phyloP scores from a whole-genome alignment of 2,329 filamentous ascomycete species.

The Sporothrix protearum region DNA sequence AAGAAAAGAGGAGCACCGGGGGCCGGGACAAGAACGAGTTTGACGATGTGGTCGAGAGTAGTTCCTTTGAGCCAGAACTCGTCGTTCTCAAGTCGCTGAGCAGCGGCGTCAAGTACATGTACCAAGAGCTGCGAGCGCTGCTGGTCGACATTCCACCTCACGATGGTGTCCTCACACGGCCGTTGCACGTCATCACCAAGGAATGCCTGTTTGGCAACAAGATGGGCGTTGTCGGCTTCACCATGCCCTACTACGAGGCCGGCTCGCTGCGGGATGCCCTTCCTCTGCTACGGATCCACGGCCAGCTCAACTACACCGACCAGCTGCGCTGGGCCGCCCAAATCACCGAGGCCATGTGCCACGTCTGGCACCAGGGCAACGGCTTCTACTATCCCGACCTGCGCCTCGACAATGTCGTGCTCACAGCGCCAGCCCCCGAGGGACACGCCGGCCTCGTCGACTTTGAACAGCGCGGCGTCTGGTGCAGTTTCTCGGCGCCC shows the following conservation, averaged over 20 bases:
- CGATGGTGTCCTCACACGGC: conserved; percentile 50
- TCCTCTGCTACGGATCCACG: conserved; percentile 49
- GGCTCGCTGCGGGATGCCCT: conserved; percentile 55
- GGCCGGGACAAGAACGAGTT: not conserved
- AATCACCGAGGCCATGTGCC: conserved; percentile 49
- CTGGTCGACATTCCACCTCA: conserved; percentile 49
- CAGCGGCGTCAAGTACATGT: conserved; percentile 57
- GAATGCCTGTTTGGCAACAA: conserved; percentile 54
- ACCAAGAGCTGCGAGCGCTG: conserved; percentile 57
- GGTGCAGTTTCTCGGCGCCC: conserved; percentile 59
- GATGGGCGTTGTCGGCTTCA: conserved; percentile 54
- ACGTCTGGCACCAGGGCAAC: conserved; percentile 45
- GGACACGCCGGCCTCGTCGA: conserved; percentile 55
- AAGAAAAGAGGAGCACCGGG: not conserved
- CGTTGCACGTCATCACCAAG: conserved; percentile 55
- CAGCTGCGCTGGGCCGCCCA: conserved; percentile 55
- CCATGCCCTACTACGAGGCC: conserved; percentile 51
- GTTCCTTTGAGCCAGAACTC: conserved; percentile 28
- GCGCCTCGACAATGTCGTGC: conserved; percentile 57
- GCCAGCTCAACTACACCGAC: conserved; percentile 41
- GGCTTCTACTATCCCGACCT: conserved; percentile 60
- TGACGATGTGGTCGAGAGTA: not conserved
- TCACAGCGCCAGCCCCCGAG: conserved; percentile 39
- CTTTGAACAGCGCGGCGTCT: conserved; percentile 61
- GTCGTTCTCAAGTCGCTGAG: conserved; percentile 59